These are phyloP conservation scores for Colletotrichum tropicicola DNA, from an alignment of 2,329 filamentous ascomycete genomes.

Conservation along the genomic window DNA sequence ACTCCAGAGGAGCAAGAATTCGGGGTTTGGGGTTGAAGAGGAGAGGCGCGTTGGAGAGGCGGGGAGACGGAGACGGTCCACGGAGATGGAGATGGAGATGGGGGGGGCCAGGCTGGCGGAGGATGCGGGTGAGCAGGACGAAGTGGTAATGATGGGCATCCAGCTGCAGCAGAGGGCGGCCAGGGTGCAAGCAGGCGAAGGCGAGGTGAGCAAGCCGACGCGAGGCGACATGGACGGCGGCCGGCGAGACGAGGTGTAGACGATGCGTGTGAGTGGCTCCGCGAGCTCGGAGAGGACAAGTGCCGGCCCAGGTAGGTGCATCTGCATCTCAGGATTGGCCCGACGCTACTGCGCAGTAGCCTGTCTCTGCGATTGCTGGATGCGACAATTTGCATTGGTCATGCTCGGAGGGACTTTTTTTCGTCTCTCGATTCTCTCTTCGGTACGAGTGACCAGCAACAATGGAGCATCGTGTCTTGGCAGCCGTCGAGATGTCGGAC, in stretches of 20 bases:
- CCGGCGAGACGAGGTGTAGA: neutral
- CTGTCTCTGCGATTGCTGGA: neutral
- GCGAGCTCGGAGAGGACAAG: neutral
- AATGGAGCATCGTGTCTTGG: slow-evolving; percentile 9
- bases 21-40: slow-evolving; percentile 18
- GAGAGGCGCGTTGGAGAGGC: slow-evolving; percentile 14
- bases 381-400: neutral
- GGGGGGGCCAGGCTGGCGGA: neutral
- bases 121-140: neutral
- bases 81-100: neutral
- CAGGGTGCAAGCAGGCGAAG: neutral
- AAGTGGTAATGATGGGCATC: slow-evolving; percentile 1
- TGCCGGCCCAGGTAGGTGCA: slow-evolving; percentile 14
- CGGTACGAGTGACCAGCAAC: neutral
- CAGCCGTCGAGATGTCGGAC: neutral
- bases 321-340: slow-evolving; percentile 10
- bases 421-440: neutral
- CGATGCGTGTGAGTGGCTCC: neutral
- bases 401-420: neutral
- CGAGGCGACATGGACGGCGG: neutral
- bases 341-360: neutral
- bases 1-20: slow-evolving; percentile 8
- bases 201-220: slow-evolving; percentile 4
- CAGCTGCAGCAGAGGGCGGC: neutral
- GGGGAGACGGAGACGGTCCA: neutral